A percentile compares a stretch with the other conserved stretches of the same genome.
These are phyloP conservation scores for Cornus florida DNA, from an alignment of 148 eudicot species.

Conservation along the genomic window DNA sequence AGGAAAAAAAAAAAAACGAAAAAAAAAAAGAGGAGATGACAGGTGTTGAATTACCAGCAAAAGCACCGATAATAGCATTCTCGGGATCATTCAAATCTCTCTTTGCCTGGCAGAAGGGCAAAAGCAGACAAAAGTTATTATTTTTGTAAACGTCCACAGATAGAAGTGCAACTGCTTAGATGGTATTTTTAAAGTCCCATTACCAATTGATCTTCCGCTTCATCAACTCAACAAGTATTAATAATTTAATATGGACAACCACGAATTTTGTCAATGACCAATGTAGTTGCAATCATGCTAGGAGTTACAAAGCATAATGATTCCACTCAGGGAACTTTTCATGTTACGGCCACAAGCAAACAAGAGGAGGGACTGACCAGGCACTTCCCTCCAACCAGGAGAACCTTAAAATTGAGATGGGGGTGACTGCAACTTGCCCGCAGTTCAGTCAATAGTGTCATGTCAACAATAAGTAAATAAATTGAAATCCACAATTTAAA, in stretches of 20 bases:
- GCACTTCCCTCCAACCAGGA: neutral
- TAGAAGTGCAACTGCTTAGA: neutral
- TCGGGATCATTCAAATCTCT: constrained; percentile 94
- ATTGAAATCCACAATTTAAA: neutral
- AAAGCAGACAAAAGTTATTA: constrained; percentile 10
- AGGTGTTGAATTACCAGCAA: constrained; percentile 58
- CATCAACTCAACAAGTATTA: neutral
- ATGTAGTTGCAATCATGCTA: neutral
- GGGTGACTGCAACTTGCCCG: neutral
- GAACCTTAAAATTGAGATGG: neutral
- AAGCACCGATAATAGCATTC: constrained; percentile 91
- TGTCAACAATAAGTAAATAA: neutral
- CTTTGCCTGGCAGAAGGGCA: constrained; percentile 53
- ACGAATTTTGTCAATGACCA: neutral
- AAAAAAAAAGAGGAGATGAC: neutral
- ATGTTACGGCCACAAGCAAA: neutral
- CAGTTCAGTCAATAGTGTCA: neutral
- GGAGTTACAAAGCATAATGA: neutral
- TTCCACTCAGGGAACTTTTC: neutral
- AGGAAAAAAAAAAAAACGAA: neutral
- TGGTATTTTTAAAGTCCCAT: neutral
- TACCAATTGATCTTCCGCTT: neutral
- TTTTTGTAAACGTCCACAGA: neutral
- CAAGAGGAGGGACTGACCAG: neutral
- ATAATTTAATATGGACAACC: neutral